phyloP scores from a whole-genome alignment of 371 early-diverging fungal species.

The Entomophthora muscae region DNA sequence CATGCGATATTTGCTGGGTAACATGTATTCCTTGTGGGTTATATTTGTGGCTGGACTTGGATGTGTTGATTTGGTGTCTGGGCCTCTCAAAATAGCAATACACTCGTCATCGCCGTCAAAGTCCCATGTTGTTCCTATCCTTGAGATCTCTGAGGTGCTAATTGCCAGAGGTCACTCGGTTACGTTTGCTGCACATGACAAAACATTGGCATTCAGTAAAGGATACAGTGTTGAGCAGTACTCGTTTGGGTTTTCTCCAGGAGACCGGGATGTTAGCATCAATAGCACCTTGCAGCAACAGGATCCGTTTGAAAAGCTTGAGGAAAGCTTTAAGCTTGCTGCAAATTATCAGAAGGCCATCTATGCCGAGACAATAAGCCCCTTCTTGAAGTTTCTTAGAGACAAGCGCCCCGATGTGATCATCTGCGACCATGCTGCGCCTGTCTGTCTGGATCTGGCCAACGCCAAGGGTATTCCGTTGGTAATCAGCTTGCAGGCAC shows the following conservation, averaged over 20 bases:
- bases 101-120: neutral
- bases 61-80: neutral
- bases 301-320: neutral
- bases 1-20: too few species aligned
- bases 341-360: neutral
- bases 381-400: neutral
- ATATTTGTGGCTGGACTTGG: too few species aligned
- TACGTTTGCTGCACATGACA: neutral
- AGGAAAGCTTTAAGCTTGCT: neutral
- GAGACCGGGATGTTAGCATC: neutral
- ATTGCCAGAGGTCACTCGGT: neutral
- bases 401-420: neutral
- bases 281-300: neutral
- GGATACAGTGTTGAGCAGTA: neutral
- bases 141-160: neutral
- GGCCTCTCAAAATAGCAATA: neutral
- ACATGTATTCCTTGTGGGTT: too few species aligned
- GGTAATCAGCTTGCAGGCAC: neutral
- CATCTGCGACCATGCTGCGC: neutral
- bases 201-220: neutral
- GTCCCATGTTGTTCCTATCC: neutral
- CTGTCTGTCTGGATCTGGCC: neutral
- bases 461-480: neutral
- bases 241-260: neutral
- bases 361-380: neutral